These are phyloP conservation scores for Herpotrichia juniperi DNA, from an alignment of 2,329 filamentous ascomycete species.

Conservation along the genomic window DNA sequence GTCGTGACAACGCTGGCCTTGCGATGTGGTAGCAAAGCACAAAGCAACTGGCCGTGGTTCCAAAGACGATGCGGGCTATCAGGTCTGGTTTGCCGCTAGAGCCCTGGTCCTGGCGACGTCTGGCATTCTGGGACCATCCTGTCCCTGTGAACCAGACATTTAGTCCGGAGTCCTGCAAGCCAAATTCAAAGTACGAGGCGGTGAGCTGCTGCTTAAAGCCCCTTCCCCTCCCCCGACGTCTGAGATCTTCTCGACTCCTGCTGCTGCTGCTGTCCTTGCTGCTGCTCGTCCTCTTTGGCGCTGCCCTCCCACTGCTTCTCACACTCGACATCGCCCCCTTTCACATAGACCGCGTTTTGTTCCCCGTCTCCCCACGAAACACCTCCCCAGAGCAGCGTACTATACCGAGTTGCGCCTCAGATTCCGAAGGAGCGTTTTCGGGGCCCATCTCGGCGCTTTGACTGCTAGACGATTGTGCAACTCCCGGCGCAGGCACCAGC, in stretches of 20 bases:
- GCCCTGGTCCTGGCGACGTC: background rate
- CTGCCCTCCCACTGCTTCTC: background rate
- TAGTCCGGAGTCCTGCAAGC: constrained; percentile 6
- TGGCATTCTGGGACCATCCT: background rate
- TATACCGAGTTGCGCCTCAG: constrained; percentile 3
- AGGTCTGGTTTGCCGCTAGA: background rate
- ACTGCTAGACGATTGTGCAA: background rate
- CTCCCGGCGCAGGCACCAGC: constrained; percentile 1
- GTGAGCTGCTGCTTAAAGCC: constrained; percentile 6
- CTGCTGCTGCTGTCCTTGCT: background rate
- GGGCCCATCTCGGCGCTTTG: constrained; percentile 5
- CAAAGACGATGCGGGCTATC: background rate
- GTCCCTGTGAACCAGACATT: background rate
- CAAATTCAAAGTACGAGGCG: constrained; percentile 9
- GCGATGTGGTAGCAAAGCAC: background rate
- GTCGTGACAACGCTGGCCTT: background rate
- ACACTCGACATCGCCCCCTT: background rate
- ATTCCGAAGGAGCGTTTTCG: constrained; percentile 1
- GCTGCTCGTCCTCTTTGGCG: constrained; percentile 2
- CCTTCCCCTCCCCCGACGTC: background rate
- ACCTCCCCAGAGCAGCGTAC: constrained; percentile 1
- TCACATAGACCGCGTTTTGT: constrained; percentile 1
- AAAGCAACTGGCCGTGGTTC: constrained; percentile 1
- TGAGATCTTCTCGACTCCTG: background rate
- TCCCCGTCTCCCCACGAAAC: constrained; percentile 6